Conservation (phyloP, 2,329 filamentous ascomycete genomes). For the Fusarium poae region DNA sequence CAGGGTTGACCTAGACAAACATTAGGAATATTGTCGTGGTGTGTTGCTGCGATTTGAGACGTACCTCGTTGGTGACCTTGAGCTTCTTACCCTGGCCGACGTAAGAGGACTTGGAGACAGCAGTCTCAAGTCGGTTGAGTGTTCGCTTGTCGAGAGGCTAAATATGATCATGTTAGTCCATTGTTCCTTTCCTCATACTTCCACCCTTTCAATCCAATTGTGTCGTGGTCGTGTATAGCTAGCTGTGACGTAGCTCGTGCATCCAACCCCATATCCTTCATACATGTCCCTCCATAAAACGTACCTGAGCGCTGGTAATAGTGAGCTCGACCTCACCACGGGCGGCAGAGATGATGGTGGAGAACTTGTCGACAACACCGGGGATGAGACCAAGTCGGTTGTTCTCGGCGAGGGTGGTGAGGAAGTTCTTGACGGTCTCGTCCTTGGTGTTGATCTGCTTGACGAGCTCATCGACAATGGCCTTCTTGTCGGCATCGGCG, state of each 20-base stretch:
- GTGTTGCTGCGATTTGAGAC: constrained; percentile 42
- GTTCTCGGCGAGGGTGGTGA: constrained; percentile 91
- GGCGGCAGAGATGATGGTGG: constrained; percentile 85
- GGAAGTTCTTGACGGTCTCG: constrained; percentile 93
- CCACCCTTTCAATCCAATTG: constrained; percentile 19
- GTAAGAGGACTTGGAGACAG: constrained; percentile 90
- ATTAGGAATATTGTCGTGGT: constrained; percentile 23
- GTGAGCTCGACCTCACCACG: constrained; percentile 93
- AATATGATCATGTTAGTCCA: constrained; percentile 36
- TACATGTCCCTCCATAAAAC: constrained; percentile 47
- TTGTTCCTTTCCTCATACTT: neutral
- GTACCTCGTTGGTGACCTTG: constrained; percentile 92
- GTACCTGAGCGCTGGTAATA: constrained; percentile 90
- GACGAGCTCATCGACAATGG: constrained; percentile 87
- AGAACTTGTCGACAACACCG: constrained; percentile 89
- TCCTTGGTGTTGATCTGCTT: constrained; percentile 83
- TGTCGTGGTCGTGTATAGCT: constrained; percentile 3
- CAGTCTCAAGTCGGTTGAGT: constrained; percentile 85
- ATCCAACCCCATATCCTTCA: constrained; percentile 4
- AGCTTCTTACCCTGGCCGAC: constrained; percentile 94
- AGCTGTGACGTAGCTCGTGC: constrained; percentile 30
- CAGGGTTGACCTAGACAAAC: constrained; percentile 81
- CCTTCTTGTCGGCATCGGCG: constrained; percentile 80
- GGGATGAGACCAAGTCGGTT: constrained; percentile 89
- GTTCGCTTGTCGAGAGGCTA: constrained; percentile 90